Conservation (phyloP, 179 eudicot genomes). For the Camellia oleifera region DNA sequence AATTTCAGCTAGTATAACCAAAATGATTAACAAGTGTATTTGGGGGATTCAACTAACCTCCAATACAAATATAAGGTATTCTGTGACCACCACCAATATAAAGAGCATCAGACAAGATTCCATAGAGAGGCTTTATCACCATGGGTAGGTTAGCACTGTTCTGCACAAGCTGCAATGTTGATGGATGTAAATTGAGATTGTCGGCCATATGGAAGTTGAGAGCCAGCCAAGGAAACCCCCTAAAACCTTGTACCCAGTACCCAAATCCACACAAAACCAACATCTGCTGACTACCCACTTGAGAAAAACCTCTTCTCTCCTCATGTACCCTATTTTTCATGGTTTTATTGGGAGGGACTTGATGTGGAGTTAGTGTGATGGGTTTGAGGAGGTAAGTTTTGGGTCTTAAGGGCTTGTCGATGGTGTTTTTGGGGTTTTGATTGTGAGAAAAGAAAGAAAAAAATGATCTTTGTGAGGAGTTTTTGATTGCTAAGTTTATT, state of each 20-base stretch:
- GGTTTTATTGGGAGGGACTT: conserved; percentile 14
- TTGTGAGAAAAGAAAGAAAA: conserved; percentile 18
- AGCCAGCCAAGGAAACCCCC: conserved; percentile 93
- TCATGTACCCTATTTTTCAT: conserved; percentile 10
- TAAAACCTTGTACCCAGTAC: conserved; percentile 90
- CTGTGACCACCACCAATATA: conserved; percentile 77
- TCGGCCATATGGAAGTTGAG: conserved; percentile 86
- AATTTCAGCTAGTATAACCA: background rate
- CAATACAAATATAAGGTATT: conserved; percentile 81
- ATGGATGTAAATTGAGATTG: conserved; percentile 63
- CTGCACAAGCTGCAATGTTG: conserved; percentile 84
- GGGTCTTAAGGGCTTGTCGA: conserved; percentile 22
- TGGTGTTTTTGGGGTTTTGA: conserved; percentile 25
- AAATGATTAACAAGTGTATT: background rate
- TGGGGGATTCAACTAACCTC: conserved; percentile 49
- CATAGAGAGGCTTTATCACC: conserved; percentile 93
- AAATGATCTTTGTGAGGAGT: background rate
- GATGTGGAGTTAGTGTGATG: background rate
- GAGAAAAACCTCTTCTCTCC: conserved; percentile 18
- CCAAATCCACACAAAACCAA: conserved; percentile 77
- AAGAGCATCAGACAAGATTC: conserved; percentile 81
- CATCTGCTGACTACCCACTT: conserved; percentile 46
- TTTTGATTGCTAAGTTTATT: background rate
- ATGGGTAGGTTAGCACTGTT: conserved; percentile 64
- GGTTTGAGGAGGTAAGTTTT: conserved; percentile 19